Conservation (phyloP, 257 asterid genomes). For the Lithospermum erythrorhizon region DNA sequence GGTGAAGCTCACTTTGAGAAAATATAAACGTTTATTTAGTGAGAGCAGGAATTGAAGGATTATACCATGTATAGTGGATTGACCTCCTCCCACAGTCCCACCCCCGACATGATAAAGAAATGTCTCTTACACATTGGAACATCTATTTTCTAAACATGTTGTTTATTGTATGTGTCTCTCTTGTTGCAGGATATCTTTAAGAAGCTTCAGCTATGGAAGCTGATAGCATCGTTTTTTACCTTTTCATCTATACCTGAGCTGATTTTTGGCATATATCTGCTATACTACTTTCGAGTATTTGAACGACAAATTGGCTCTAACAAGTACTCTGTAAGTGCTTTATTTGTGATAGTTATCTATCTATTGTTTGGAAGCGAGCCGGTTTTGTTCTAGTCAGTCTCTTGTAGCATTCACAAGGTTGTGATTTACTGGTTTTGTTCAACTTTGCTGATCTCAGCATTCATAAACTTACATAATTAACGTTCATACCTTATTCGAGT, state of each 20-base stretch:
- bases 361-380: not conserved
- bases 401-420: not conserved
- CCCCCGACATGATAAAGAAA: no score
- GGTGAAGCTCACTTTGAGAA: not conserved
- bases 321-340: constrained; percentile 72
- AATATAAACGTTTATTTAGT: no score
- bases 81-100: no score
- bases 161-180: constrained; percentile 13
- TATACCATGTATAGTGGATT: no score
- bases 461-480: not conserved
- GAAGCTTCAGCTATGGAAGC: constrained; percentile 90
- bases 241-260: constrained; percentile 95
- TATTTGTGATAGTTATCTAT: constrained; percentile 1
- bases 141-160: not conserved
- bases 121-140: no score
- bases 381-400: not conserved
- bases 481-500: not conserved
- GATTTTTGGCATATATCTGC: constrained; percentile 73
- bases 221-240: constrained; percentile 71
- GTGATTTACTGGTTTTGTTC: not conserved
- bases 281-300: constrained; percentile 94
- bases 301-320: constrained; percentile 99
- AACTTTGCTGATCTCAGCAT: not conserved
- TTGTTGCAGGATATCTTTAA: constrained; percentile 77
- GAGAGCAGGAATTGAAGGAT: no score